A percentile compares a stretch with the other conserved stretches of the same genome.
Evolutionary conservation across 495 filamentous ascomycete genomes (phyloP).

Genomic region (Schizothecium vesticola): DNA sequence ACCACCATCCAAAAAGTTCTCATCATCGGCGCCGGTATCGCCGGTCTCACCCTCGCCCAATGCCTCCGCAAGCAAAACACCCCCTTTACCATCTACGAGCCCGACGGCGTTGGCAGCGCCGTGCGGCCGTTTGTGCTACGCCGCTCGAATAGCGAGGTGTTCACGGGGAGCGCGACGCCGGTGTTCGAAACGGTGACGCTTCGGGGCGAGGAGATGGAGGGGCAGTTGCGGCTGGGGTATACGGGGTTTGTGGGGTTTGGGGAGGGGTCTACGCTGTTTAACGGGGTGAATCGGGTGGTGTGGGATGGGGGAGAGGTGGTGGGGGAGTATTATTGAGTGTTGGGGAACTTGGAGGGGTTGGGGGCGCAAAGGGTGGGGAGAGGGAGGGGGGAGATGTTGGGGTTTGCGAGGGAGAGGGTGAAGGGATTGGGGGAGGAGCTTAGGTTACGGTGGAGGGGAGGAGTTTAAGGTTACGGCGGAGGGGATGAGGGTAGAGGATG

Average conservation of each 20-base stretch:
- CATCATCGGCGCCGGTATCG: constrained; percentile 32
- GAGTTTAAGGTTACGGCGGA: no score
- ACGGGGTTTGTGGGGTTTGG: constrained; percentile 15
- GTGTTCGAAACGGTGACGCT: constrained; percentile 23
- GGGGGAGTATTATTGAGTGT: constrained; percentile 27
- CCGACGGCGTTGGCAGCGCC: constrained; percentile 6
- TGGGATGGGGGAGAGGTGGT: constrained; percentile 11
- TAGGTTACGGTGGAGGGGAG: constrained; percentile 22
- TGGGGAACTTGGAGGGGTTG: constrained; percentile 9
- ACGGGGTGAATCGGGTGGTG: constrained; percentile 20
- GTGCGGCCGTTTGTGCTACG: neutral
- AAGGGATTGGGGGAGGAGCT: constrained; percentile 15
- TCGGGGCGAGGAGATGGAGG: constrained; percentile 19
- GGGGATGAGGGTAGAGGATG: constrained; percentile 10
- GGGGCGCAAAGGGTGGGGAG: constrained; percentile 26
- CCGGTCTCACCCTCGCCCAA: constrained; percentile 35
- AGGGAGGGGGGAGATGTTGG: constrained; percentile 17
- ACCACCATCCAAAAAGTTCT: constrained; percentile 14
- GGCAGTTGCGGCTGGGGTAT: constrained; percentile 28
- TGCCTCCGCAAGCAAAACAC: constrained; percentile 47
- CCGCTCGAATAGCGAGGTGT: no score
- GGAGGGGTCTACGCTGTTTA: constrained; percentile 21
- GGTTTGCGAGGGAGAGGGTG: constrained; percentile 11
- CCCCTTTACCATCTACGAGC: constrained; percentile 48
- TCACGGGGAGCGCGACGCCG: neutral